Percentiles rank a stretch among this genome's conserved stretches.
Evolutionary conservation across 306 rosid genomes (phyloP).

Genomic region (Phaseolus lunatus): DNA sequence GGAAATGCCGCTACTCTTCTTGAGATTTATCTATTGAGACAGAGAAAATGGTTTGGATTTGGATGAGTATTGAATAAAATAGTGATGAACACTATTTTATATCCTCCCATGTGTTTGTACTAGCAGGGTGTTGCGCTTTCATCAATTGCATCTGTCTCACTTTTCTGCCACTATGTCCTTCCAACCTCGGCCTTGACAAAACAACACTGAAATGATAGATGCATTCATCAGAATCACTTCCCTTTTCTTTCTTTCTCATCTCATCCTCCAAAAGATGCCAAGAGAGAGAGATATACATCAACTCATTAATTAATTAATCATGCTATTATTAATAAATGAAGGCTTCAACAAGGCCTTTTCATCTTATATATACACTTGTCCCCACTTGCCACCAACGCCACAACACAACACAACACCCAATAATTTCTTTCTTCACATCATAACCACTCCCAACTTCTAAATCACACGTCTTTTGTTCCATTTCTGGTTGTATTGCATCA

Average conservation of each 20-base stretch:
- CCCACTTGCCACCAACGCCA: neutral
- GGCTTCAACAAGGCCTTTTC: neutral
- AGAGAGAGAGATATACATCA: neutral
- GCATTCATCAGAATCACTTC: conserved; percentile 72
- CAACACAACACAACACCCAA: conserved; percentile 8
- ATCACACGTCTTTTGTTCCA: conserved; percentile 43
- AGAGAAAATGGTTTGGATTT: neutral
- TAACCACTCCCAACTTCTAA: conserved; percentile 6
- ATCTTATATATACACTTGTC: conserved; percentile 55
- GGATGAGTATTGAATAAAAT: neutral
- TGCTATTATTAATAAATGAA: neutral
- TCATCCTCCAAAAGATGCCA: conserved; percentile 40
- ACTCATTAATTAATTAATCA: neutral
- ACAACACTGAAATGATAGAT: conserved; percentile 87
- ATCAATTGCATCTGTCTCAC: conserved; percentile 47
- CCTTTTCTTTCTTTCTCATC: conserved; percentile 19
- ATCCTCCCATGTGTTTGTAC: conserved; percentile 42
- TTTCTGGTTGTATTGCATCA: conserved; percentile 31
- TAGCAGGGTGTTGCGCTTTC: conserved; percentile 39
- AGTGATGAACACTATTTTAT: neutral
- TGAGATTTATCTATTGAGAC: neutral
- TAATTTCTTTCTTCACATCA: neutral
- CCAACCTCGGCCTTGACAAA: conserved; percentile 94
- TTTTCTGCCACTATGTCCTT: conserved; percentile 59
- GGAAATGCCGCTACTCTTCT: neutral